Evolutionary conservation across 2,329 filamentous ascomycete genomes (phyloP), one percentile per base, ranked within the genome.

Genomic region (Trichoderma endophyticum): DNA sequence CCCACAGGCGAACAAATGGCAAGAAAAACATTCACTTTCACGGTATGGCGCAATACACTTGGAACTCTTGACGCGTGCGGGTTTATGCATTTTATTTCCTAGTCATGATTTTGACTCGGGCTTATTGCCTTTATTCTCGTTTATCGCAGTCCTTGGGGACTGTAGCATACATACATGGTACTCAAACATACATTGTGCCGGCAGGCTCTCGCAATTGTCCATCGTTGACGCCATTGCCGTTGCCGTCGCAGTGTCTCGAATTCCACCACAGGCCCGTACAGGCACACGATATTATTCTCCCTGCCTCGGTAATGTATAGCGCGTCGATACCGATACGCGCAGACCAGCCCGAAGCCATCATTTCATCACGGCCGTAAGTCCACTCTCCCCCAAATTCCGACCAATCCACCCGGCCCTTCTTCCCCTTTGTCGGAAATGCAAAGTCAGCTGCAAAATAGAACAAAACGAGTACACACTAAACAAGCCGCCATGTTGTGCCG

Each of bases 401-500:
- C 26, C 26, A 43, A 43, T 28, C 15, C 57, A 4, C 24, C 65
- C 36, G 36, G 15, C 36, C 36, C 54, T 39, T 56, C 28, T 34
- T 7, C 61, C 24, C 21, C 21, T 21, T 43, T 30, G 26, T 68
- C 21, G 36, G 43, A 56, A 64, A 70, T 69, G 57, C 66, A 59
- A 69, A 69, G 66, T 28, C 57, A 34, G 61, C 28, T 43, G 51
- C 51, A 67, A 57, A 36, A 59, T 67, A 57, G 30, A 34, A 36
- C 36, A 57, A 56, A 57, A 56, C 9, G 59, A 56, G 60, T 56
- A 36, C 59, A 54, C 59, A 56, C 62, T 59, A 72, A 72, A 72
- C 66, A 70, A 64, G 68, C 61, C 61, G 56, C 63, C 71, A 73
- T 71, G 67, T 69, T 71, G 56, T 66, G 64, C 71, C 71, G 59